Conservation (phyloP, 2,329 filamentous ascomycete species). For the Calonectria pauciramosa region DNA sequence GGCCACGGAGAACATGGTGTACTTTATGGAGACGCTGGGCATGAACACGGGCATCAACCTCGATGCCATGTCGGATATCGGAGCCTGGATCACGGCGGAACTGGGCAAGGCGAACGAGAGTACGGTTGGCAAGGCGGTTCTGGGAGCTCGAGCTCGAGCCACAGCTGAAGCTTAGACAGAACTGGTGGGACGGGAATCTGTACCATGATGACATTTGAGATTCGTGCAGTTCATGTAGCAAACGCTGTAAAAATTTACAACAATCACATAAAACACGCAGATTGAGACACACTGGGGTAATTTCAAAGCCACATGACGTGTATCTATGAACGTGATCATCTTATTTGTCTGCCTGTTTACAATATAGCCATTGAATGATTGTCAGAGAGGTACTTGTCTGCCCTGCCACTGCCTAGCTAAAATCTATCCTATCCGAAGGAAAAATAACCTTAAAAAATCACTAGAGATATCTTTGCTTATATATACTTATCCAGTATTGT, state of each 20-base stretch:
- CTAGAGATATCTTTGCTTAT: not conserved
- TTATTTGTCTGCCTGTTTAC: not conserved
- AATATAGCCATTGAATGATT: not conserved
- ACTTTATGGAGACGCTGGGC: slow-evolving; percentile 81
- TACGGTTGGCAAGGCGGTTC: slow-evolving; percentile 75
- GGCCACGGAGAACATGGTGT: slow-evolving; percentile 86
- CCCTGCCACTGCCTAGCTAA: not conserved
- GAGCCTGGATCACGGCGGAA: slow-evolving; percentile 78
- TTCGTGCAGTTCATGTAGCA: not conserved
- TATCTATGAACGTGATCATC: not conserved
- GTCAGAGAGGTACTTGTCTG: not conserved
- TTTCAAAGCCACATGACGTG: not conserved
- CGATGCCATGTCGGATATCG: slow-evolving; percentile 75
- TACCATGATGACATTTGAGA: not conserved
- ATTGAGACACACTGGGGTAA: not conserved
- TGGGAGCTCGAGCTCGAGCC: slow-evolving; percentile 61
- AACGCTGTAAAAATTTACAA: slow-evolving; percentile 11
- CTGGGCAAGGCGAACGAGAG: slow-evolving; percentile 75
- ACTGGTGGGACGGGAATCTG: slow-evolving; percentile 11
- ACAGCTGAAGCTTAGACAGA: slow-evolving; percentile 41
- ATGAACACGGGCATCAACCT: slow-evolving; percentile 81
- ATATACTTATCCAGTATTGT: not conserved
- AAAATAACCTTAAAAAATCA: not conserved
- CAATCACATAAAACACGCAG: not conserved
- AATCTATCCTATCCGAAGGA: not conserved